Evolutionary conservation across 345 rosid genomes (phyloP), one percentile per base, ranked within the genome.

Genomic region (Arabis alpina): DNA sequence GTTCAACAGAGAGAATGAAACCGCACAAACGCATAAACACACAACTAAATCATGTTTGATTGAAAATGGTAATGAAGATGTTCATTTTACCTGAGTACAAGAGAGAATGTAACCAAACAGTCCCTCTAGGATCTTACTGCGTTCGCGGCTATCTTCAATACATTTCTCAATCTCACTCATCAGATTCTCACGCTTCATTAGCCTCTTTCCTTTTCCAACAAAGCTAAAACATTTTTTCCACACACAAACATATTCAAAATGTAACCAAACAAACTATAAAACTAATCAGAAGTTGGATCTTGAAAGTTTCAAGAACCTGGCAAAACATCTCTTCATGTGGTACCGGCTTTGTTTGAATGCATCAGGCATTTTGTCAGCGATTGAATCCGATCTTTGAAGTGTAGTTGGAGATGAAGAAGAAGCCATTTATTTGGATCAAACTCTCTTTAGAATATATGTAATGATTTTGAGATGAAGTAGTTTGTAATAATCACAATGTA

Each of bases 321-420:
- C 71, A 57, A 94, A 87, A 74, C 96, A 91, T 81, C 55, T 87
- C 81, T 88, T 89, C 91, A 85, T 88, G 42, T 89, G 82, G 72
- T 82, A 88, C 39, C 84, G 82, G 75, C 96, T 87, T 76, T 89
- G 83, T 82, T 60, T 86, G 73, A 89, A 60, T 8, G 99, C 99
- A 58, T 83, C 95, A 5, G 99, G 96, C 96, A 94, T 88, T 80
- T 74, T 80, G 6, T 89, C 95, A 4, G 90, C 87, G 47, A 94
- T 83, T 2, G 96, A 74, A 47, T 91, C 95, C 0, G 90, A 72
- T 68, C 80, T 77, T 72, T 84, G 85, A 39, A 88, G 69, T n/a
- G 56, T 39, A 37, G 68, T 15, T 41, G 77, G 60, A 42, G 80
- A 66, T 41, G 67, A 62, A 40, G 77, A 47, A 27, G 86, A 71